Base-by-base conservation (phyloP, 2,329 filamentous ascomycete genomes). In the Aspergillus calidoustus region DNA sequence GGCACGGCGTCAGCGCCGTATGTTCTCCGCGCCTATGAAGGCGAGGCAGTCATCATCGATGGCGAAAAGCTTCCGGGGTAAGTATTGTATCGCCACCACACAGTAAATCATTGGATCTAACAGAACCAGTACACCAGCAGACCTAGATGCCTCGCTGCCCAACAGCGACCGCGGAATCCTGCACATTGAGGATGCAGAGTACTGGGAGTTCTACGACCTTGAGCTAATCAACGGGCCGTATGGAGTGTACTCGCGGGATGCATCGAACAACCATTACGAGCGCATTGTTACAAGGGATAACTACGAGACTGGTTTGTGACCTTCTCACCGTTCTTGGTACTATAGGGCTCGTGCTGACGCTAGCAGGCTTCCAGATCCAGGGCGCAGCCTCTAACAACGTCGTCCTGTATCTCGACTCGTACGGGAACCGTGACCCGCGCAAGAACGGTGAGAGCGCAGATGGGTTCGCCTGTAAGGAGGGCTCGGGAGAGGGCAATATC, bases 401-500 rank as follows among this genome's bases (percentile, higher is more conserved):
- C 9, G 61, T 67, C 4, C 44, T 64, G 17, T 67, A 67, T 22
- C 63, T 67, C 53, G 65, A 67, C 22, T 67, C 65, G 2, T 67
- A 67, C 30, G 54, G 54, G 0, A 67, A 67, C 48, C 56, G 65
- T 1, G 65, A 67, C 46, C 65, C 65, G 3, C 65, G 65, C 22
- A 67, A 65, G 54, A 67, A 67, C 19, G 65, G 65, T 0, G 65
- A 67, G 15, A 67, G 65, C 17, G 65, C 65, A 2, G 65, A 67
- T 38, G 63, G 65, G 6, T 67, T 67, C 9, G 65, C 65, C 31
- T 67, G 65, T 38, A 67, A 67, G 22, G 65, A 67, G 23, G 65
- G 63, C 5, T 58, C 59, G 3, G 65, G 65, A 4, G 63, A 64
- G 11, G 65, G 63, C 0, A 67, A 67, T 7, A 30, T 67, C 22